Percentiles rank a stretch among this genome's conserved stretches.
These are phyloP conservation scores for Pythium graminicola DNA, from an alignment of 352 stramenopile species.

Conservation along the genomic window DNA sequence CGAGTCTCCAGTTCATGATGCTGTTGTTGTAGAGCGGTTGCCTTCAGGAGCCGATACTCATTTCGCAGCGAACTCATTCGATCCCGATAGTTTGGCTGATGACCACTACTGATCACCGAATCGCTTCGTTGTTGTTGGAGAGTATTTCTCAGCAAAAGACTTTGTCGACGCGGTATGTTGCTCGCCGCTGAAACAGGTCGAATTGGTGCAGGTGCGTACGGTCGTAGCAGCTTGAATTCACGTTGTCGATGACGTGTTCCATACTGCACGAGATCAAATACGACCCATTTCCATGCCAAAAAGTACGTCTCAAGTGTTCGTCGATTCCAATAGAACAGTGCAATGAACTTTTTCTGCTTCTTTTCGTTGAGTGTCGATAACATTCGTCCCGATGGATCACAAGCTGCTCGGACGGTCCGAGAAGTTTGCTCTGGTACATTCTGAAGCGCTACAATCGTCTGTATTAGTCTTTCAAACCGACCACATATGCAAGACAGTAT, in stretches of 20 bases:
- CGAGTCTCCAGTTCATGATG: no score
- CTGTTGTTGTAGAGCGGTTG: not conserved
- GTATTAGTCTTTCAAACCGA: no score
- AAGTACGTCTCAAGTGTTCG: conserved; percentile 18
- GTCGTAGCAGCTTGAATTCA: conserved; percentile 3
- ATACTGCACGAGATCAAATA: not conserved
- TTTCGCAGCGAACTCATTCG: conserved; percentile 16
- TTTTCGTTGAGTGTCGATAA: conserved; percentile 9
- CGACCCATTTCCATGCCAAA: conserved; percentile 11
- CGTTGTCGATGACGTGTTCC: not conserved
- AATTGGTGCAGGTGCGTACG: not conserved
- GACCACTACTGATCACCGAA: not conserved
- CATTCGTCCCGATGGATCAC: not conserved
- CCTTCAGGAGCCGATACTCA: conserved; percentile 20
- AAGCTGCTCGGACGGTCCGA: not conserved
- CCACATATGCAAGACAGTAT: not conserved
- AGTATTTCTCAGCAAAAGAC: conserved; percentile 5
- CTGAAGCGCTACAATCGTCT: conserved; percentile 12
- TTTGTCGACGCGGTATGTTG: not conserved
- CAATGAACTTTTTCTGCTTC: conserved; percentile 23
- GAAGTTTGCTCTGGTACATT: not conserved
- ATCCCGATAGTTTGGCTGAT: not conserved
- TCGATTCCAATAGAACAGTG: conserved; percentile 21
- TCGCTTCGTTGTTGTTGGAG: not conserved
- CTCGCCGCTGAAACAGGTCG: not conserved